A percentile compares a stretch with the other conserved stretches of the same genome.
phyloP scores from a whole-genome alignment of 1,284 basidiomycete species.

The Melampsora larici-populina region DNA sequence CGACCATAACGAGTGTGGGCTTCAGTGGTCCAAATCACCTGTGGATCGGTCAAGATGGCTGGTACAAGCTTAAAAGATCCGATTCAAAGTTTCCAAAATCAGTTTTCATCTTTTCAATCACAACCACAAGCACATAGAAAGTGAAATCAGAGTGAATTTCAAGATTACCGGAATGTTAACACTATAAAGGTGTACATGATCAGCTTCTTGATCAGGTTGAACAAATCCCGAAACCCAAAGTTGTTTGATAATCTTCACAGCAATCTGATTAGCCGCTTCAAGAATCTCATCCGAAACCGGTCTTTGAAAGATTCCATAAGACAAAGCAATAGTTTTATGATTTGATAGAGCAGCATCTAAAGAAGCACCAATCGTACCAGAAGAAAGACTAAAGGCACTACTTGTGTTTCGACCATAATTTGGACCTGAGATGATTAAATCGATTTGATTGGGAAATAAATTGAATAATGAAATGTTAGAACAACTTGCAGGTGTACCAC shows the following conservation, averaged over 20 bases:
- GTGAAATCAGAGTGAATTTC: neutral
- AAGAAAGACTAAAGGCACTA: constrained; percentile 50
- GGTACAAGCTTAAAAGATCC: constrained; percentile 26
- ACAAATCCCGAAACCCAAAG: constrained; percentile 26
- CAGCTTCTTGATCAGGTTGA: constrained; percentile 4
- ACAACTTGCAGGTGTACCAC: constrained; percentile 75
- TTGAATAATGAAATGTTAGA: constrained; percentile 84
- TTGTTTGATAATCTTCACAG: constrained; percentile 27
- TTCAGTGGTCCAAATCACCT: constrained; percentile 37
- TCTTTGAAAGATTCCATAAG: constrained; percentile 32
- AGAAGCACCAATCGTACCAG: constrained; percentile 42
- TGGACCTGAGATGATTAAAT: constrained; percentile 64
- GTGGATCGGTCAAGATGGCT: constrained; percentile 19
- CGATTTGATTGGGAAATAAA: constrained; percentile 74
- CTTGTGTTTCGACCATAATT: constrained; percentile 55
- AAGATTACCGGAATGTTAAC: constrained; percentile 33
- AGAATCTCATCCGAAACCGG: constrained; percentile 19
- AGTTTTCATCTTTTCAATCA: neutral
- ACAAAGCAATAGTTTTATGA: constrained; percentile 28
- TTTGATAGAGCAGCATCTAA: constrained; percentile 35
- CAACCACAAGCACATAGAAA: neutral
- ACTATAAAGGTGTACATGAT: constrained; percentile 27
- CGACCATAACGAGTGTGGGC: constrained; percentile 17
- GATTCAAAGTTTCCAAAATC: neutral
- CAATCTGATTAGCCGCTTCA: constrained; percentile 34